Evolutionary conservation across 202 grass and related monocot species (phyloP).

Genomic region (Bolboschoenoplectus hybrid): DNA sequence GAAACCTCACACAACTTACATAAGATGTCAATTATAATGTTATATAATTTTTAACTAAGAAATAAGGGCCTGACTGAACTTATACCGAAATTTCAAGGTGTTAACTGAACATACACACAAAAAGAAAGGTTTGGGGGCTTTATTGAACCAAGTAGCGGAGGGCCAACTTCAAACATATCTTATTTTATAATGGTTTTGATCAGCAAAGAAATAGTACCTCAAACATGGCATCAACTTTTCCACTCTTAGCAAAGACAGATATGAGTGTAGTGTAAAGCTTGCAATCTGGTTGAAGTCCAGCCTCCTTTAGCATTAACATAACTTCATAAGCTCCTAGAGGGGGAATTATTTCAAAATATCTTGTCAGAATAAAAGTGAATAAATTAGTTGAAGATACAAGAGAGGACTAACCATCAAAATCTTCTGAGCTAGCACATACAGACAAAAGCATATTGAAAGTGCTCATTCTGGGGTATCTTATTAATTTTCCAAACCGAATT

Average conservation of each 20-base stretch:
- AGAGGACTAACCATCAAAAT: constrained; percentile 74
- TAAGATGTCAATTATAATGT: background rate
- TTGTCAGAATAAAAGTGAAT: constrained; percentile 19
- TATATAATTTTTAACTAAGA: background rate
- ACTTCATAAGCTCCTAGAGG: constrained; percentile 81
- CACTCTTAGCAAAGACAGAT: constrained; percentile 89
- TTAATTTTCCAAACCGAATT: constrained; percentile 78
- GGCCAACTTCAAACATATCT: background rate
- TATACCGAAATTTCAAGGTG: background rate
- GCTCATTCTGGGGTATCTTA: constrained; percentile 80
- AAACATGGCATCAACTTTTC: constrained; percentile 99
- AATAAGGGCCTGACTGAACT: background rate
- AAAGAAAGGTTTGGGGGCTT: background rate
- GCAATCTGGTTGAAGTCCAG: constrained; percentile 89
- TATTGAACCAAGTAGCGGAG: background rate
- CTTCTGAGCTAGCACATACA: constrained; percentile 89
- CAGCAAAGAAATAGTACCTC: constrained; percentile 52
- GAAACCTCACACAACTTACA: background rate
- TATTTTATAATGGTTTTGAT: constrained; percentile 9
- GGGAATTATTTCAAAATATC: constrained; percentile 33
- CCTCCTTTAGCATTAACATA: constrained; percentile 89
- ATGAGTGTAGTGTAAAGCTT: constrained; percentile 97
- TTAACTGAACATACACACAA: background rate
- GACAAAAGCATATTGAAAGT: constrained; percentile 99
- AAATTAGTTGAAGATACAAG: constrained; percentile 30